Evolutionary conservation across 495 filamentous ascomycete species (phyloP).

Genomic region (Sabuloglossum arenarium): DNA sequence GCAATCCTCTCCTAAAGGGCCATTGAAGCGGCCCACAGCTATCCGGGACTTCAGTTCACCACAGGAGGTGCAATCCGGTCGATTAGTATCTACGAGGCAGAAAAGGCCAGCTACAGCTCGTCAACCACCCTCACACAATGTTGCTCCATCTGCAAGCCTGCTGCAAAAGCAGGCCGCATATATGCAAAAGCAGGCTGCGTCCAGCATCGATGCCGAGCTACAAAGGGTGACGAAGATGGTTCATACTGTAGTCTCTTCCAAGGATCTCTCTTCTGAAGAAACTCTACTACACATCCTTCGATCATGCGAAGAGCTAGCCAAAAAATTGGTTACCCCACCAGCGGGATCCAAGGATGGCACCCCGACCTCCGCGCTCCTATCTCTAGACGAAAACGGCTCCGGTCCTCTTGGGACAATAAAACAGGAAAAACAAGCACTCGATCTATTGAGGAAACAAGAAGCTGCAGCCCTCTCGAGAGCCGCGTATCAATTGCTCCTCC

Average conservation of each 20-base stretch:
- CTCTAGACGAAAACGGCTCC: conserved; percentile 23
- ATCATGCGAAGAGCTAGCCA: background rate
- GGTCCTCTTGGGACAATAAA: conserved; percentile 2
- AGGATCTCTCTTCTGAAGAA: background rate
- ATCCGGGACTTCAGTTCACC: background rate
- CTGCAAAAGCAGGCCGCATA: background rate
- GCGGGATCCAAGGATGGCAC: conserved; percentile 9
- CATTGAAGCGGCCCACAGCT: background rate
- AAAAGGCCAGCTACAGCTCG: background rate
- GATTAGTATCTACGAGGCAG: background rate
- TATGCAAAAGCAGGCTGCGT: background rate
- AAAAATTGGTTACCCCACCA: background rate
- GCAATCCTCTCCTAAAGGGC: background rate
- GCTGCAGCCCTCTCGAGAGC: conserved; percentile 28
- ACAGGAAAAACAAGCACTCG: conserved; percentile 13
- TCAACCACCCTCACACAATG: background rate
- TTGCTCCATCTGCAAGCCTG: background rate
- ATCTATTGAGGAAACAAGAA: no score
- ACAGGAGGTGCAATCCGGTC: background rate
- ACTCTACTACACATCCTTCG: background rate
- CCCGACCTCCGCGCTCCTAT: conserved; percentile 29
- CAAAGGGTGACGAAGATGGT: background rate
- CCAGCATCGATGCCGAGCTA: background rate
- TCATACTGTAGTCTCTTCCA: background rate
- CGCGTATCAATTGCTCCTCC: conserved; percentile 43